Conservation (phyloP, 2,329 filamentous ascomycete species). For the Aspergillus piperis region DNA sequence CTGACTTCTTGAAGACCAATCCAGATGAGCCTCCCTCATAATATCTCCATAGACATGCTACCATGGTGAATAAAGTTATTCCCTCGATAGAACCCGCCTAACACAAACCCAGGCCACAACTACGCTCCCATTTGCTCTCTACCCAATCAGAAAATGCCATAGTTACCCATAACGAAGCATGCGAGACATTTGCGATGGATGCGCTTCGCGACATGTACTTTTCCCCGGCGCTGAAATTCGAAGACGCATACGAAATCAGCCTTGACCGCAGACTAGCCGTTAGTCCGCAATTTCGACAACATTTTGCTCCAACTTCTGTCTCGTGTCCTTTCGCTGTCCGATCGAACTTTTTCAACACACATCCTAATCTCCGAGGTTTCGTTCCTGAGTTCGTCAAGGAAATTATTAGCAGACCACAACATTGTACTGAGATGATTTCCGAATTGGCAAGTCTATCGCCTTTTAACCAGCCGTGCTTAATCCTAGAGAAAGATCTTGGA, state of each 20-base stretch:
- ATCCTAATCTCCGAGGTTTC: background rate
- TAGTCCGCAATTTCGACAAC: background rate
- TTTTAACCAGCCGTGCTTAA: background rate
- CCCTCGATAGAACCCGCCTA: background rate
- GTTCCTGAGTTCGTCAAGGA: background rate
- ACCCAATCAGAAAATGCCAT: background rate
- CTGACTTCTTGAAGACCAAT: background rate
- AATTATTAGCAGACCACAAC: background rate
- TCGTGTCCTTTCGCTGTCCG: background rate
- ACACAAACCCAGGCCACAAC: background rate
- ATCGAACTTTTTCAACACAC: background rate
- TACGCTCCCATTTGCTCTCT: background rate
- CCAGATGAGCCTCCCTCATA: background rate
- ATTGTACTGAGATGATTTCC: background rate
- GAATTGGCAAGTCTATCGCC: background rate
- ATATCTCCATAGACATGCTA: background rate
- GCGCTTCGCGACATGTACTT: background rate
- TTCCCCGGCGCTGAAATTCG: background rate
- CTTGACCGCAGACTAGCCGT: background rate
- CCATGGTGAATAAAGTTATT: background rate
- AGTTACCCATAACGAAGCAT: background rate
- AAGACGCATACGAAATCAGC: background rate
- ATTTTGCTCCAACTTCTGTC: background rate
- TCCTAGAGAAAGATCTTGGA: background rate
- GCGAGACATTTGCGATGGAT: background rate